A percentile compares a stretch with the other conserved stretches of the same genome.
These are phyloP conservation scores for Fusarium coicis DNA, from an alignment of 2,329 filamentous ascomycete species.

Conservation along the genomic window DNA sequence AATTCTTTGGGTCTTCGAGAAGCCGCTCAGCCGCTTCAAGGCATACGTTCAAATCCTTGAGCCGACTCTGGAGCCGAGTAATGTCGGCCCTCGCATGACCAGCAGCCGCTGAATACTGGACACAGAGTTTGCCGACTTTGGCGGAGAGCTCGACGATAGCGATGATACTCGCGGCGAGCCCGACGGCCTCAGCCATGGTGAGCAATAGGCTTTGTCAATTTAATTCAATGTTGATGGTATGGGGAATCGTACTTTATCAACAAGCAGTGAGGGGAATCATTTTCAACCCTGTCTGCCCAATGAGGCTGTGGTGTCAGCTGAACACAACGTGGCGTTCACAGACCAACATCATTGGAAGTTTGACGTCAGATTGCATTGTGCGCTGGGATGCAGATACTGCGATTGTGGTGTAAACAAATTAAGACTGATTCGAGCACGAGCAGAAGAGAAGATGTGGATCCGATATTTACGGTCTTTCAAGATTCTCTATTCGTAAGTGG, in stretches of 20 bases:
- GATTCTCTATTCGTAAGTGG: not conserved
- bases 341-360: rapidly evolving
- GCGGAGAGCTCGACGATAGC: not conserved
- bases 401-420: too few species aligned
- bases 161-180: not conserved
- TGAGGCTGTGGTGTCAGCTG: not conserved
- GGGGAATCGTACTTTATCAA: rapidly evolving
- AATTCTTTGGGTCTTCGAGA: rapidly evolving
- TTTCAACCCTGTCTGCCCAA: not conserved
- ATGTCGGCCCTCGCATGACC: not conserved
- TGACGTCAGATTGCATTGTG: not conserved
- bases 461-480: not conserved
- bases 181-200: not conserved
- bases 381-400: too few species aligned
- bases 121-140: not conserved
- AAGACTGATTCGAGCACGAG: too few species aligned
- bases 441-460: too few species aligned
- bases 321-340: rapidly evolving
- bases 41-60: not conserved
- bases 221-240: not conserved
- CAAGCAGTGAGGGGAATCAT: not conserved
- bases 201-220: not conserved
- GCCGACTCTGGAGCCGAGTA: rapidly evolving
- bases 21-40: not conserved
- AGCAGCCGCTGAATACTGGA: not conserved